Evolutionary conservation across 306 rosid genomes (phyloP).

Genomic region (Abrus pulchellus): DNA sequence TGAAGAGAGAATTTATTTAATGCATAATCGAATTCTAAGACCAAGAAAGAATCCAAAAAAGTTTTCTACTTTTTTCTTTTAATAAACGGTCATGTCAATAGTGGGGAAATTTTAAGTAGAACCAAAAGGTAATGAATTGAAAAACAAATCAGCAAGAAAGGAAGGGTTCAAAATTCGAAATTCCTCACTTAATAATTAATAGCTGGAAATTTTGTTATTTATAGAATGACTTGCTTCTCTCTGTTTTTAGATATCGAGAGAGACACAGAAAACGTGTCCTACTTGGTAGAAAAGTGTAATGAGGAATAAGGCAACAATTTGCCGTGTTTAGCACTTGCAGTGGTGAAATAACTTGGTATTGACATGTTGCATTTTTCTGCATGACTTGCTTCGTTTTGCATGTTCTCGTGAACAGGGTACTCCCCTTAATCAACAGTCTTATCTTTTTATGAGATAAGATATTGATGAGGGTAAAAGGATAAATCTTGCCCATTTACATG

Average conservation of each 20-base stretch:
- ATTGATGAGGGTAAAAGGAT: background rate
- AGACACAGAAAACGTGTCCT: constrained; percentile 33
- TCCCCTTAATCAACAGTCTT: background rate
- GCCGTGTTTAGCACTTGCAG: background rate
- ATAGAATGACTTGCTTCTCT: constrained; percentile 25
- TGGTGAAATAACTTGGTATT: background rate
- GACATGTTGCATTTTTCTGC: constrained; percentile 19
- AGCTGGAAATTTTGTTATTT: constrained; percentile 35
- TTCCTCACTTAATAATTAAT: background rate
- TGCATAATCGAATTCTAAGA: constrained; percentile 20
- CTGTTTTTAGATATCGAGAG: constrained; percentile 22
- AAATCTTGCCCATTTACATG: too few species aligned
- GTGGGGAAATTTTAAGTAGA: background rate
- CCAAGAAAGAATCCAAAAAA: background rate
- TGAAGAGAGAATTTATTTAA: constrained; percentile 37
- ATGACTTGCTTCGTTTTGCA: constrained; percentile 12
- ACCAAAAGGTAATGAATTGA: constrained; percentile 7
- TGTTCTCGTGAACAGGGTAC: background rate
- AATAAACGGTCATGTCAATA: background rate
- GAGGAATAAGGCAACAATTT: constrained; percentile 15
- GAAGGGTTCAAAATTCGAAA: constrained; percentile 16
- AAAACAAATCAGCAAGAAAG: constrained; percentile 18
- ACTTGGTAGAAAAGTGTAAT: background rate
- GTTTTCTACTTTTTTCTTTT: background rate
- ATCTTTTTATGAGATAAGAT: background rate